These are phyloP conservation scores for Alternaria panax DNA, from an alignment of 2,329 filamentous ascomycete species.

Conservation along the genomic window DNA sequence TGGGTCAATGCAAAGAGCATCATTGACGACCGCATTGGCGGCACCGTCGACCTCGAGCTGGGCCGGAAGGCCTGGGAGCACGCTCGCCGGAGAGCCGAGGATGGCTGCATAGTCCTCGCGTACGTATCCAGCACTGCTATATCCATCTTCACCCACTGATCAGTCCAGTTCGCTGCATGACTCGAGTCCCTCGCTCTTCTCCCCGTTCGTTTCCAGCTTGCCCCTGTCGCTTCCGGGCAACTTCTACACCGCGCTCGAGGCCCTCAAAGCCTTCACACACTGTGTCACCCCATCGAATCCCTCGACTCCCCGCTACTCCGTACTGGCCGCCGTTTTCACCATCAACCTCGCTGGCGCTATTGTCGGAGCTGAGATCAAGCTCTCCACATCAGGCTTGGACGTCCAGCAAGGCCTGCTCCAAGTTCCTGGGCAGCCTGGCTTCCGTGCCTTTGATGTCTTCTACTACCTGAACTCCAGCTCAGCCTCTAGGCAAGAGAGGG, in stretches of 20 bases:
- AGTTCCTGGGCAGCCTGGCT: constrained; percentile 79
- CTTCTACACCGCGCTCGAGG: constrained; percentile 80
- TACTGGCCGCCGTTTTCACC: constrained; percentile 81
- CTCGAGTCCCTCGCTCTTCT: constrained; percentile 83
- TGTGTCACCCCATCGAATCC: constrained; percentile 90
- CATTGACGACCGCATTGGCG: constrained; percentile 73
- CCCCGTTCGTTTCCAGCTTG: constrained; percentile 80
- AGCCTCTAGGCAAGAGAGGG: constrained; percentile 85
- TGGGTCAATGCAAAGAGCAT: constrained; percentile 84
- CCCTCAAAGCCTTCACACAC: constrained; percentile 83
- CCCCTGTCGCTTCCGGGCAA: constrained; percentile 79
- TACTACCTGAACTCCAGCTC: constrained; percentile 95
- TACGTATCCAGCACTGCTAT: constrained; percentile 55
- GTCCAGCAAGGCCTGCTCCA: constrained; percentile 80
- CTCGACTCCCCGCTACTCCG: constrained; percentile 79
- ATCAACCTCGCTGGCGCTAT: constrained; percentile 82
- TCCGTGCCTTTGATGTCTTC: constrained; percentile 95
- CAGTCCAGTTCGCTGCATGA: constrained; percentile 80
- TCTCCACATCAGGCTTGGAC: constrained; percentile 89
- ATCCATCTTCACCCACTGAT: constrained; percentile 16
- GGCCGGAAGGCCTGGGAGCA: constrained; percentile 93
- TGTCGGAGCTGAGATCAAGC: constrained; percentile 74
- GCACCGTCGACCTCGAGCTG: constrained; percentile 80
- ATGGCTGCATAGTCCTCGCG: constrained; percentile 91
- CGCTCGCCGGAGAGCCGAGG: constrained; percentile 89